Conservation (phyloP, 2,329 filamentous ascomycete species). For the Pezicula carpinea region DNA sequence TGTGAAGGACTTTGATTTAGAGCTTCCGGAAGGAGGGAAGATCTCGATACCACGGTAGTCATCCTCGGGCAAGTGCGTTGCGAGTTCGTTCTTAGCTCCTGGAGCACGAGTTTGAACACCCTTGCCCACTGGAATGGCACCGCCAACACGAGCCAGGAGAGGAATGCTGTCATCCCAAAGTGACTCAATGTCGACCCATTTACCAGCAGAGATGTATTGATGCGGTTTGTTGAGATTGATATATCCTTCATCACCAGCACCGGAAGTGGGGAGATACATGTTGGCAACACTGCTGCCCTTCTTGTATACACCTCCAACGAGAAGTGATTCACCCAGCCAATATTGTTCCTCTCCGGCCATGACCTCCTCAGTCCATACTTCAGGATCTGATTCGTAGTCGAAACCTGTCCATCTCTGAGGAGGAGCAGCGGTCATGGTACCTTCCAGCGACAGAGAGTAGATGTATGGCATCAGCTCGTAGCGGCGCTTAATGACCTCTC, state of each 20-base stretch:
- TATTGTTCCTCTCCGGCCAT: slow-evolving; percentile 65
- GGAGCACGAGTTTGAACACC: slow-evolving; percentile 44
- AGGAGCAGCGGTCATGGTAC: slow-evolving; percentile 55
- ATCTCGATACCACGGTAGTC: slow-evolving; percentile 54
- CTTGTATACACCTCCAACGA: slow-evolving; percentile 65
- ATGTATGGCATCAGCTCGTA: slow-evolving; percentile 70
- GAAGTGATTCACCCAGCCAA: slow-evolving; percentile 64
- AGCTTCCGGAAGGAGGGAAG: slow-evolving; percentile 44
- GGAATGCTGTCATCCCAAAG: slow-evolving; percentile 51
- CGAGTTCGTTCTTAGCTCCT: slow-evolving; percentile 43
- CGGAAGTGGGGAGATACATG: slow-evolving; percentile 54
- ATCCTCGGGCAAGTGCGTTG: slow-evolving; percentile 36
- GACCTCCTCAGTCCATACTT: slow-evolving; percentile 58
- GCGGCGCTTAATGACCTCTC: slow-evolving; percentile 62
- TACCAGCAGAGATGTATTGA: slow-evolving; percentile 48
- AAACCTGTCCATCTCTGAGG: slow-evolving; percentile 70
- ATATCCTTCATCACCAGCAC: slow-evolving; percentile 47
- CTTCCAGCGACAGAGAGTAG: slow-evolving; percentile 60
- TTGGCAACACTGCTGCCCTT: slow-evolving; percentile 47
- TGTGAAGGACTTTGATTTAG: slow-evolving; percentile 32
- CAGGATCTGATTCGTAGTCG: slow-evolving; percentile 63
- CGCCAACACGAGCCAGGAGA: slow-evolving; percentile 49
- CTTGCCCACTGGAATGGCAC: slow-evolving; percentile 47
- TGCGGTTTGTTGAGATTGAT: slow-evolving; percentile 59
- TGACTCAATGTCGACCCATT: slow-evolving; percentile 47